These are phyloP conservation scores for Aspergillus unguis DNA, from an alignment of 2,329 filamentous ascomycete species.

Conservation along the genomic window DNA sequence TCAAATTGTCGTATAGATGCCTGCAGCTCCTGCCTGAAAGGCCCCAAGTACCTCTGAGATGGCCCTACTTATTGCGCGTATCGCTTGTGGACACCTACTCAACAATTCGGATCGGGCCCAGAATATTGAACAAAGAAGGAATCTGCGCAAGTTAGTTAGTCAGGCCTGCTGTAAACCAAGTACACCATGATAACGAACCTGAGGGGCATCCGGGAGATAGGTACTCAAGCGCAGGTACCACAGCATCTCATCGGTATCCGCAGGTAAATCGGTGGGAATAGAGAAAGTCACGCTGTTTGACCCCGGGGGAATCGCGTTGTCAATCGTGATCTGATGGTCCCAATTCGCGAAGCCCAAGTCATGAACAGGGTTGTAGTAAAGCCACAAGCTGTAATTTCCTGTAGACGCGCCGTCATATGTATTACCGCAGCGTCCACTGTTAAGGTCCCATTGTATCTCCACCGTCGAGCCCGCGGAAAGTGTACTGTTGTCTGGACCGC, in stretches of 20 bases:
- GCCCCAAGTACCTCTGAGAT: too few relatives aligned
- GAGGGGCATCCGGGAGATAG: slow-evolving; percentile 24
- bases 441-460: slow-evolving; percentile 28
- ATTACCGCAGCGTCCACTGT: slow-evolving; percentile 22
- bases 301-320: slow-evolving; percentile 17
- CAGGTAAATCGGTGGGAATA: slow-evolving; percentile 25
- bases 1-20: too few relatives aligned
- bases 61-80: not conserved
- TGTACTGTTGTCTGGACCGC: slow-evolving; percentile 30
- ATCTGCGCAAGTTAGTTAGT: slow-evolving; percentile 18
- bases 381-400: slow-evolving; percentile 24
- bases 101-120: slow-evolving; percentile 27
- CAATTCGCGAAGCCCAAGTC: slow-evolving; percentile 20
- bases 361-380: slow-evolving; percentile 32
- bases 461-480: slow-evolving; percentile 24
- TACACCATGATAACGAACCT: slow-evolving; percentile 19
- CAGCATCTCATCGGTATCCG: slow-evolving; percentile 24
- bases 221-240: slow-evolving; percentile 31
- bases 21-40: too few relatives aligned
- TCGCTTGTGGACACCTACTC: slow-evolving; percentile 9
- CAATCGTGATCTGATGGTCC: slow-evolving; percentile 22
- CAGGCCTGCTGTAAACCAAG: too few relatives aligned
- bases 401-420: slow-evolving; percentile 22
- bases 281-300: slow-evolving; percentile 22
- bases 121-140: slow-evolving; percentile 27